Percentiles rank a stretch among this genome's conserved stretches.
Conservation (phyloP, 169 alveolate genomes). For the Plasmodium coatneyi region DNA sequence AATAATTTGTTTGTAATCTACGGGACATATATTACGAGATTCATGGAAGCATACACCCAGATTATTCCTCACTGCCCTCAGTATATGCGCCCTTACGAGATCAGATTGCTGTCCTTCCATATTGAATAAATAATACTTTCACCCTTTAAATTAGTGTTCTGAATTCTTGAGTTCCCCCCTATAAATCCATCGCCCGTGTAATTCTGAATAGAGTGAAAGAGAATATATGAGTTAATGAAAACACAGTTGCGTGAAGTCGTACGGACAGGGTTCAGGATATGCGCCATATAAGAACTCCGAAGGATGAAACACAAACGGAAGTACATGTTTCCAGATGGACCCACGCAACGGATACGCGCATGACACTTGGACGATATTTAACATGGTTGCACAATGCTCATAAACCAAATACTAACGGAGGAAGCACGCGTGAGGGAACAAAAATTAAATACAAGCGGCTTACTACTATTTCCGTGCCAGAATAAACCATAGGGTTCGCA, state of each 20-base stretch:
- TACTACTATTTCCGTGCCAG: background rate
- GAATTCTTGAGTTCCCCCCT: background rate
- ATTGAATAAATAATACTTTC: background rate
- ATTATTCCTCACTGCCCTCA: background rate
- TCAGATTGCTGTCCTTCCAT: background rate
- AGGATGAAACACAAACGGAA: no score
- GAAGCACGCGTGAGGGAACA: background rate
- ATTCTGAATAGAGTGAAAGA: background rate
- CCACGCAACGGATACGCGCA: no score
- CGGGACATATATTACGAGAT: background rate
- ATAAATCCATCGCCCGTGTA: background rate
- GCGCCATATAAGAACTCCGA: no score
- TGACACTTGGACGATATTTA: no score
- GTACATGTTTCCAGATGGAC: no score
- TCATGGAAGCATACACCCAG: background rate
- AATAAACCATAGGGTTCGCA: background rate
- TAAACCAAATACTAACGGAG: background rate
- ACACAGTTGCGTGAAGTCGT: background rate
- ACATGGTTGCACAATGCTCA: background rate
- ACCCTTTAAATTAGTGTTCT: background rate
- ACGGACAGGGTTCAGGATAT: no score
- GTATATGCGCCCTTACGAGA: background rate
- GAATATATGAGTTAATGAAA: background rate
- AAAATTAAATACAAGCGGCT: background rate
- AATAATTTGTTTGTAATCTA: background rate